Evolutionary conservation across 1,284 basidiomycete species (phyloP).

Genomic region (Cystobasidium pallidum): DNA sequence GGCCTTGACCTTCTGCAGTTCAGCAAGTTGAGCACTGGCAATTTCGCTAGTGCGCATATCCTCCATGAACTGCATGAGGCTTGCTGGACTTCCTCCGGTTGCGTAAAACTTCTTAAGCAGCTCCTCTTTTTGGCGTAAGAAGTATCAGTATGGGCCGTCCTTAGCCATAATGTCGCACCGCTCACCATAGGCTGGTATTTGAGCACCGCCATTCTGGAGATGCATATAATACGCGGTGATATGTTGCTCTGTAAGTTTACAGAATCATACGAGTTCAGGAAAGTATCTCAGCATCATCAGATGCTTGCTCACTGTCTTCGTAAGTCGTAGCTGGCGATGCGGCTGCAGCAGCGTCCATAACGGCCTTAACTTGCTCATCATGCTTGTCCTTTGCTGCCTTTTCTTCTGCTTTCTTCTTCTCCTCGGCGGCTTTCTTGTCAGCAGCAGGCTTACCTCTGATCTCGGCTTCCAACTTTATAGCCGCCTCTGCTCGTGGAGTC

Average conservation of each 20-base stretch:
- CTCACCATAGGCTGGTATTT: constrained; percentile 12
- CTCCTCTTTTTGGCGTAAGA: constrained; percentile 8
- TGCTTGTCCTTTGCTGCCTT: constrained; percentile 15
- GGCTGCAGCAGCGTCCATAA: constrained; percentile 10
- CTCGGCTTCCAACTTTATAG: neutral
- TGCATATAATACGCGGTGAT: constrained; percentile 11
- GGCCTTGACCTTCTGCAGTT: constrained; percentile 11
- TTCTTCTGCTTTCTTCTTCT: neutral
- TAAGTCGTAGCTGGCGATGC: neutral
- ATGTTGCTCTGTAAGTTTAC: neutral
- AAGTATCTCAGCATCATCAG: neutral
- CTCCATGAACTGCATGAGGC: constrained; percentile 16
- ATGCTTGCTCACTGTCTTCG: constrained; percentile 1
- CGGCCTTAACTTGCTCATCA: constrained; percentile 12
- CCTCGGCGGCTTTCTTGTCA: constrained; percentile 17
- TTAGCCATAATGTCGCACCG: neutral
- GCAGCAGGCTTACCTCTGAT: neutral
- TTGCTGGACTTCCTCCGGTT: neutral
- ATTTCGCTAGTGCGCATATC: neutral
- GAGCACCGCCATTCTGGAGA: constrained; percentile 16
- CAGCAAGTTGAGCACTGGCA: neutral
- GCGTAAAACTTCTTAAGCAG: constrained; percentile 21
- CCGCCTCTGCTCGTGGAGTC: neutral
- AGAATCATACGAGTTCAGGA: neutral
- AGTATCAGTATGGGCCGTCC: neutral